Evolutionary conservation across 75 land plant species (phyloP), one percentile per base, ranked within the genome.

Genomic region (Pseudotsuga menziesii): DNA sequence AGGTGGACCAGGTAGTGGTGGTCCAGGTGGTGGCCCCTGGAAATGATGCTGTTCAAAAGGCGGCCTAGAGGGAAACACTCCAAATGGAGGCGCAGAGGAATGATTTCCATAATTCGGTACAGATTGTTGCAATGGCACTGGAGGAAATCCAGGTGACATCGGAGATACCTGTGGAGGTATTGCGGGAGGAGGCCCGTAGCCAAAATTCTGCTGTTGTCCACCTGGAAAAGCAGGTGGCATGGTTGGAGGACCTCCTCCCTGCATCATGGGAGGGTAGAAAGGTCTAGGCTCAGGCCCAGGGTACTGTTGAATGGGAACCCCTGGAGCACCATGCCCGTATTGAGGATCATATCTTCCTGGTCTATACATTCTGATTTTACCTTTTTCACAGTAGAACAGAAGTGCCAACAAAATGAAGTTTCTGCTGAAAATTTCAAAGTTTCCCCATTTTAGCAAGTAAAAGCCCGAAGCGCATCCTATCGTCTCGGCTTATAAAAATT

Each of bases 291-390:
- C 44, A 41, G 23, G 72, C 0, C 7, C 72, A 39, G 52, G 72
- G 20, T 69, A 44, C 44, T 35, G 39, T 11, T 69, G 72, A 17
- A 39, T 8, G 23, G 48, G 22, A 35, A 20, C 20, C 44, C 41
- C 72, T 0, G 72, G 22, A 39, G 72, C 7, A 39, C 72, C 72
- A 8, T 69, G 41, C 44, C 72, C 2, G 44, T 35, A 69, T 44
- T 69, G 72, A n/a, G 44, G 22, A 36, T n/a, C 48, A 69, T 69
- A 69, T 20, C 41, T 19, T 20, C 72, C 72, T 69, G 72, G 72
- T 22, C 72, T 69, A 41, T 36, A 69, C 72, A 69, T 69, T 69
- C 23, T 69, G 23, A 5, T 69, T 39, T 69, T 5, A 36, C 39
- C 8, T 44, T 44, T 44, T 44, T 0, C 52, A 44, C 52, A 8